These are phyloP conservation scores for Ramaria rubella DNA, from an alignment of 768 basidiomycete genomes.

Conservation along the genomic window DNA sequence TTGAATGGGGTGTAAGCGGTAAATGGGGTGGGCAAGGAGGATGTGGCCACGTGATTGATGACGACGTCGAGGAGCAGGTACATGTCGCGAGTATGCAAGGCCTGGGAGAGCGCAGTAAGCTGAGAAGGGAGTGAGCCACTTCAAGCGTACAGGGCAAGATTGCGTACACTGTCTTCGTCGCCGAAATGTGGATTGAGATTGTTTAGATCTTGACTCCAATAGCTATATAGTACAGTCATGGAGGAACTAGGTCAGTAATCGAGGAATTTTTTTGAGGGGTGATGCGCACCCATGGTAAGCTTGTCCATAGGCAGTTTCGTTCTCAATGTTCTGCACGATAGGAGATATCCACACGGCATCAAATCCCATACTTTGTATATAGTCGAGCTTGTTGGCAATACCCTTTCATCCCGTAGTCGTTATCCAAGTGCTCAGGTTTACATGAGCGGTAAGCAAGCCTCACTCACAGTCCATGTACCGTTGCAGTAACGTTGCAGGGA, in stretches of 20 bases:
- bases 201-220: conserved; percentile 47
- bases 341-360: conserved; percentile 57
- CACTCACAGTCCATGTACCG: background rate
- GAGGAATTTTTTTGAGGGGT: background rate
- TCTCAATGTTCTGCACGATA: conserved; percentile 42
- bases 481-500: conserved; percentile 54
- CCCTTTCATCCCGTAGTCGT: conserved; percentile 28
- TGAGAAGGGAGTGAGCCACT: background rate
- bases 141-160: background rate
- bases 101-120: conserved; percentile 39
- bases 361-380: conserved; percentile 58
- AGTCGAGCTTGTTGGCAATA: conserved; percentile 49
- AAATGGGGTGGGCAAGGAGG: conserved; percentile 18
- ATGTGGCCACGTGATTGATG: conserved; percentile 52
- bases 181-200: conserved; percentile 50
- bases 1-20: conserved; percentile 27
- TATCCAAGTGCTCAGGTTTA: background rate
- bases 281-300: conserved; percentile 49
- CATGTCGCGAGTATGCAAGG: conserved; percentile 48
- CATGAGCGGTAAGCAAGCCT: background rate
- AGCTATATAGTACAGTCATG: conserved; percentile 30
- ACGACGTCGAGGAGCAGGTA: conserved; percentile 58
- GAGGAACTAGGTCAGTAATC: background rate
- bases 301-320: conserved; percentile 40
- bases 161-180: conserved; percentile 32